Evolutionary conservation across 306 rosid species (phyloP), one percentile per base, ranked within the genome.

Genomic region (Lathyrus sativus): DNA sequence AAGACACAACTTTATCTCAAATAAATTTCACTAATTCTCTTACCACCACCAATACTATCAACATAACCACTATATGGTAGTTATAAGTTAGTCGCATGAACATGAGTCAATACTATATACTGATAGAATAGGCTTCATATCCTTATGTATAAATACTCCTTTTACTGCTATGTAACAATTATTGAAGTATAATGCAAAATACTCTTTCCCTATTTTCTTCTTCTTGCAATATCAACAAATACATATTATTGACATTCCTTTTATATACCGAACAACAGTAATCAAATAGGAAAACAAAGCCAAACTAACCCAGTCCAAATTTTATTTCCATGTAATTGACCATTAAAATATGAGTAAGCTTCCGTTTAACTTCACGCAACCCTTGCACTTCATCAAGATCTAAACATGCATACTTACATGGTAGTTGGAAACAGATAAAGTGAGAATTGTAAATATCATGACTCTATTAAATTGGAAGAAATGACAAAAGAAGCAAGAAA

Each of bases 241-340:
- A 33, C 43, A 77, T n/a, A 66, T 41, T 50, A 61, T 31, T 48
- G 29, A 39, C 60, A n/a, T 44, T 57, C 24, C 61, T 17, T 74
- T 53, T 58, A 63, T n/a, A 65, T 39, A 68, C 37, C 71, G 31
- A 62, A 18, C 29, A 19, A 61, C 0, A 17, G 58, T 50, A 26
- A 29, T 28, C 17, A 44, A 71, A 57, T 13, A 33, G 17, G 35
- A 33, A 65, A 55, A 71, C 49, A 59, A 64, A 72, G 37, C 46
- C 61, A 68, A 68, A 74, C 95, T 81, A 65, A 89, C 98, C 98
- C 90, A 9, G 86, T 87, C 98, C 96, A 89, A 63, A 89, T 80
- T 84, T 31, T 87, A 84, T 91, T 91, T 76, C 76, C 85, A 76
- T 84, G 98, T 58, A 82, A 67, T 78, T 89, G 96, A 65, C 98